phyloP scores from a whole-genome alignment of 768 basidiomycete genomes.

The Panus rudis region DNA sequence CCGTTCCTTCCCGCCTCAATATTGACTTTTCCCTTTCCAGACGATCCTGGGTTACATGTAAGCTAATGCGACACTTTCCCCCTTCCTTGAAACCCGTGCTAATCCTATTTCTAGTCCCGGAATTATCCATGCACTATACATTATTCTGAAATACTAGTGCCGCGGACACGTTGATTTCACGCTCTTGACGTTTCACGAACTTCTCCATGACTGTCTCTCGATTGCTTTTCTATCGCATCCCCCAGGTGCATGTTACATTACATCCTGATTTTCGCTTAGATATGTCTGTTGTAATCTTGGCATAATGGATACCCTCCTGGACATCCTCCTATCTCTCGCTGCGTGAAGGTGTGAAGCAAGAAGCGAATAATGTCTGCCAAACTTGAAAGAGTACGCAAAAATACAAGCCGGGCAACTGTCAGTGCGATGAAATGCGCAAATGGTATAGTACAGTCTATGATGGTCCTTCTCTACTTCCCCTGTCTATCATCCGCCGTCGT shows the following conservation, averaged over 20 bases:
- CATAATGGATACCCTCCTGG: too few relatives aligned
- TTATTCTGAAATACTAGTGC: slow-evolving; percentile 67
- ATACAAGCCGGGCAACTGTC: too few relatives aligned
- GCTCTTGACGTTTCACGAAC: background rate
- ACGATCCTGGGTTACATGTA: slow-evolving; percentile 78
- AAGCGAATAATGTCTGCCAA: too few relatives aligned
- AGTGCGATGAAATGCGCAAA: too few relatives aligned
- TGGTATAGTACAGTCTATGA: too few relatives aligned
- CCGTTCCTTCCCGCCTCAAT: background rate
- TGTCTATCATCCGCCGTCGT: too few relatives aligned
- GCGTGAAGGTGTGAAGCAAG: too few relatives aligned
- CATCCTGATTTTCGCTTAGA: too few relatives aligned
- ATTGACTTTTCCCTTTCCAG: slow-evolving; percentile 11
- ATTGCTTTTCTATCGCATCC: slow-evolving; percentile 6
- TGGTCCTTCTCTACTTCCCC: too few relatives aligned
- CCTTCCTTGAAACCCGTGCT: background rate
- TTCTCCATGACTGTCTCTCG: slow-evolving; percentile 11
- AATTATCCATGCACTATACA: slow-evolving; percentile 76
- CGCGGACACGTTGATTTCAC: background rate
- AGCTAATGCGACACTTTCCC: slow-evolving; percentile 20
- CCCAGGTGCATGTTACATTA: slow-evolving; percentile 2
- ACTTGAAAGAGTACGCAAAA: too few relatives aligned
- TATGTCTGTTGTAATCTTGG: too few relatives aligned
- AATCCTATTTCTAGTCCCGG: slow-evolving; percentile 48
- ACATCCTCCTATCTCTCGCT: too few relatives aligned